Conservation (phyloP, 306 rosid genomes). For the Begonia loranthoides region DNA sequence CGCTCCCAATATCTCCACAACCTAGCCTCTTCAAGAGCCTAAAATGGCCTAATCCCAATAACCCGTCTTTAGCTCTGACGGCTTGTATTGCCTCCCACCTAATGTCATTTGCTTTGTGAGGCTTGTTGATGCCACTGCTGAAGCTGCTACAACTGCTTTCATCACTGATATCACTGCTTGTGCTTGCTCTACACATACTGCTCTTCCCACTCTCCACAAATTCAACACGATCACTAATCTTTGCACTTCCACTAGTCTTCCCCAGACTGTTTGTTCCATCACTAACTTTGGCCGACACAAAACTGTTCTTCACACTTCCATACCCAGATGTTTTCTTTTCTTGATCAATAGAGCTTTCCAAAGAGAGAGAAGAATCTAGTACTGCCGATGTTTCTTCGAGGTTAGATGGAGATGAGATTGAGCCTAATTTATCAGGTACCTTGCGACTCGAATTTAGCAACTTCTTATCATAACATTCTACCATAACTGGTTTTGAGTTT, state of each 20-base stretch:
- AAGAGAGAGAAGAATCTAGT: slow-evolving; percentile 27
- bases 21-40: slow-evolving; percentile 87
- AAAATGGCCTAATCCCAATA: slow-evolving; percentile 79
- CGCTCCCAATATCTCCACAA: slow-evolving; percentile 98
- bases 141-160: slow-evolving; percentile 97
- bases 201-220: slow-evolving; percentile 16
- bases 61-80: slow-evolving; percentile 68
- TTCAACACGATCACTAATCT: slow-evolving; percentile 73
- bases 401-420: slow-evolving; percentile 28
- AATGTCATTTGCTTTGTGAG: slow-evolving; percentile 96
- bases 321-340: slow-evolving; percentile 66
- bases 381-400: slow-evolving; percentile 24
- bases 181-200: slow-evolving; percentile 57
- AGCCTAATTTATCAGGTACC: slow-evolving; percentile 33
- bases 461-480: slow-evolving; percentile 10
- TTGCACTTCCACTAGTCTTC: slow-evolving; percentile 71
- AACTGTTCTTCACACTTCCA: slow-evolving; percentile 71
- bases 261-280: slow-evolving; percentile 8
- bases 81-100: slow-evolving; percentile 98
- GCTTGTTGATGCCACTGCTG: slow-evolving; percentile 79
- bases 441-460: slow-evolving; percentile 23
- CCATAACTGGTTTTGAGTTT: slow-evolving; percentile 20
- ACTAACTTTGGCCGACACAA: slow-evolving; percentile 55
- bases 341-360: slow-evolving; percentile 41
- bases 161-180: slow-evolving; percentile 90